phyloP scores from a whole-genome alignment of 352 stramenopile genomes.

The Pythium phragmitis region DNA sequence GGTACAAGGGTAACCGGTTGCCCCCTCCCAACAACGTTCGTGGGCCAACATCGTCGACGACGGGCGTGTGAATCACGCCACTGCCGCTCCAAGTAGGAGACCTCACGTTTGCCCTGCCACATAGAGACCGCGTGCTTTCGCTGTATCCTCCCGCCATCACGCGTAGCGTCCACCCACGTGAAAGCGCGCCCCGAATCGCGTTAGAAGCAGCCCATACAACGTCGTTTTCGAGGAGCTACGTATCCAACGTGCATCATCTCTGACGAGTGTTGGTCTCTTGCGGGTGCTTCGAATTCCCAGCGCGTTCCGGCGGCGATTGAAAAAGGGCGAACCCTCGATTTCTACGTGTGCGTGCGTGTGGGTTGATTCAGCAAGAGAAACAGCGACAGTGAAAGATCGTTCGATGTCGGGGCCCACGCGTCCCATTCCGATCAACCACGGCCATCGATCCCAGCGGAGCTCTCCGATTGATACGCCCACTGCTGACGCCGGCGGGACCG shows the following conservation, averaged over 20 bases:
- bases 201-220: neutral
- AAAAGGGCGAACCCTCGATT: neutral
- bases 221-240: neutral
- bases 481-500: neutral
- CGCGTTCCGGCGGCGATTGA: neutral
- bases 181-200: neutral
- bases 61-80: neutral
- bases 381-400: constrained; percentile 10
- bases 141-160: neutral
- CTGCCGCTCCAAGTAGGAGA: too few relatives aligned
- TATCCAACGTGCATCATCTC: constrained; percentile 10
- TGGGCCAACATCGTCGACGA: neutral
- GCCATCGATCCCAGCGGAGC: constrained; percentile 42
- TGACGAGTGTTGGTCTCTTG: constrained; percentile 20
- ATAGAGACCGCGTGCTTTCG: neutral
- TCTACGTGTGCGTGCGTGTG: neutral
- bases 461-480: constrained; percentile 32
- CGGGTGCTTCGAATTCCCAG: neutral
- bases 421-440: constrained; percentile 51
- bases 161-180: neutral
- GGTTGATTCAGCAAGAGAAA: neutral
- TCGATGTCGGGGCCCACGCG: constrained; percentile 39
- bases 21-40: neutral
- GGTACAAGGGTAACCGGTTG: constrained; percentile 4
- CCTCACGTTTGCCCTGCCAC: neutral